phyloP scores from a whole-genome alignment of 331 rosid genomes.

The Malus hybrid region DNA sequence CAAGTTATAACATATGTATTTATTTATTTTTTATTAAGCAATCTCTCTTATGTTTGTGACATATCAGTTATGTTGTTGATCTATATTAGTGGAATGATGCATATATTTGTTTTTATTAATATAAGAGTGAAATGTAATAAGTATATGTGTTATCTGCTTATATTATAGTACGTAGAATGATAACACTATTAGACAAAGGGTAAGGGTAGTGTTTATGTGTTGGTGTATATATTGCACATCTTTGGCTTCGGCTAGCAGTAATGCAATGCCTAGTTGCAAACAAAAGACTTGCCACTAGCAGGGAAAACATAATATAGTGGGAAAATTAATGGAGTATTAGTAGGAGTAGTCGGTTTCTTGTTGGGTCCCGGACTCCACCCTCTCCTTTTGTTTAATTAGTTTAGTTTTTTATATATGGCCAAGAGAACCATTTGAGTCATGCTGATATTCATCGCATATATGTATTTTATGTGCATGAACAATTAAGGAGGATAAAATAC shows the following conservation, averaged over 20 bases:
- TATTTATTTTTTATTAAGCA: too few species aligned
- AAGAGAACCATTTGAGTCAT: neutral
- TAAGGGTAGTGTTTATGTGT: neutral
- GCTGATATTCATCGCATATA: neutral
- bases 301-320: neutral
- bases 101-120: too few species aligned
- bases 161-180: too few species aligned
- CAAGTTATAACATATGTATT: too few species aligned
- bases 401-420: neutral
- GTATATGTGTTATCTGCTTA: too few species aligned
- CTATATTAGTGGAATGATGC: too few species aligned
- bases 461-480: neutral
- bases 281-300: slow-evolving; percentile 3
- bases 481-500: neutral
- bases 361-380: slow-evolving; percentile 7
- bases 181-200: neutral
- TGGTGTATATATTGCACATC: neutral
- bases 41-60: too few species aligned
- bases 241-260: neutral
- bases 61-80: too few species aligned
- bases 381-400: neutral
- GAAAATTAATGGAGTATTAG: neutral
- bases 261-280: neutral
- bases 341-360: neutral
- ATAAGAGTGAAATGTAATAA: too few species aligned